Conservation (phyloP, 2,329 filamentous ascomycete genomes). For the Shiraia bambusicola region DNA sequence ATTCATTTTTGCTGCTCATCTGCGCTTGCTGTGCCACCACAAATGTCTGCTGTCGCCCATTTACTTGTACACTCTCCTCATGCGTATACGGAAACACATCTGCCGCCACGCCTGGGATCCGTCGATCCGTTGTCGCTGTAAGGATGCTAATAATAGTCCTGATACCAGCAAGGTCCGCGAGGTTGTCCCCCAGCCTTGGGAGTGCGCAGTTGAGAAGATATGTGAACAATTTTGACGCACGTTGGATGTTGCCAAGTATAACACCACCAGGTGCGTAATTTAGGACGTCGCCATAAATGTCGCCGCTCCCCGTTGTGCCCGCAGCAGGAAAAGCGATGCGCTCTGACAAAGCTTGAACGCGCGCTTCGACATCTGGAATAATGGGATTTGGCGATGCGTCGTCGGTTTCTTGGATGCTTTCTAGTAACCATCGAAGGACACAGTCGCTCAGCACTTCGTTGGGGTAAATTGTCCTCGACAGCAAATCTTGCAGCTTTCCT, state of each 20-base stretch:
- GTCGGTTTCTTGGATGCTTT: constrained; percentile 25
- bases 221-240: constrained; percentile 12
- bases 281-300: constrained; percentile 35
- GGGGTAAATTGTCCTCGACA: constrained; percentile 34
- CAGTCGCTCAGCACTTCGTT: constrained; percentile 38
- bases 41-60: constrained; percentile 8
- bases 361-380: constrained; percentile 19
- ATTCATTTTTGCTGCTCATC: constrained; percentile 21
- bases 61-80: constrained; percentile 12
- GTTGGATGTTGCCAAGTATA: constrained; percentile 18
- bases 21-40: constrained; percentile 18
- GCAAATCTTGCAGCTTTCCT: constrained; percentile 27
- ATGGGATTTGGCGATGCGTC: constrained; percentile 7
- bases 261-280: constrained; percentile 33
- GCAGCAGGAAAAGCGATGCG: constrained; percentile 13
- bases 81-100: constrained; percentile 29
- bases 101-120: constrained; percentile 31
- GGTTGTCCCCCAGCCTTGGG: constrained; percentile 31
- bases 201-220: constrained; percentile 21
- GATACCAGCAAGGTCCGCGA: constrained; percentile 30
- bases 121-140: constrained; percentile 34
- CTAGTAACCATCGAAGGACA: constrained; percentile 34
- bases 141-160: constrained; percentile 32
- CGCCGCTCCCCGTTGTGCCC: constrained; percentile 31
- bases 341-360: constrained; percentile 15